Evolutionary conservation across 306 rosid species (phyloP).

Genomic region (Adenanthera pavonina): DNA sequence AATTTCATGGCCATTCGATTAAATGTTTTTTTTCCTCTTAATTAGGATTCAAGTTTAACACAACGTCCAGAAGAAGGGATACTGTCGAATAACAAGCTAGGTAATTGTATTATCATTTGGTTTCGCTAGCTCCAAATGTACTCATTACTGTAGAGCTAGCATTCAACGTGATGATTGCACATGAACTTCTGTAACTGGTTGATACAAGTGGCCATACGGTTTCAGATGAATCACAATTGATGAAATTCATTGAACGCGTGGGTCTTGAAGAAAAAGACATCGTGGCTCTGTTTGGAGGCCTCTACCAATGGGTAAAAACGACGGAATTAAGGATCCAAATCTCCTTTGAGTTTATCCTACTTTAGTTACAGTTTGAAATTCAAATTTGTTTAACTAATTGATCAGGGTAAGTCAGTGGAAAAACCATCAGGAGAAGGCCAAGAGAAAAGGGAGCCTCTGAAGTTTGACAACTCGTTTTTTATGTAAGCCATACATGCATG

Average conservation of each 20-base stretch:
- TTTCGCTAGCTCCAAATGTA: not conserved
- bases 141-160: too few relatives aligned
- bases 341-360: not conserved
- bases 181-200: not conserved
- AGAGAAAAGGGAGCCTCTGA: too few relatives aligned
- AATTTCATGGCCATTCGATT: not conserved
- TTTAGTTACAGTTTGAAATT: not conserved
- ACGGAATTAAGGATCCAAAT: not conserved
- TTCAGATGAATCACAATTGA: conserved; percentile 72
- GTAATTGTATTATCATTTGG: conserved; percentile 36
- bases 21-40: conserved; percentile 16
- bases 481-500: conserved; percentile 54
- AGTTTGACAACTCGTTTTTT: conserved; percentile 79
- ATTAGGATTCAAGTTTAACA: conserved; percentile 57
- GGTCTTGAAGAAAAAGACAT: conserved; percentile 73
- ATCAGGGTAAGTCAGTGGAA: conserved; percentile 49
- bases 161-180: not conserved
- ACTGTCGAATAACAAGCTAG: conserved; percentile 32
- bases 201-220: not conserved
- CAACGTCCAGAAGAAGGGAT: conserved; percentile 49
- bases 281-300: conserved; percentile 90
- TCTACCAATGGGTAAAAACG: conserved; percentile 60
- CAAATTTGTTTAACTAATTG: conserved; percentile 3
- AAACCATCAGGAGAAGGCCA: too few relatives aligned
- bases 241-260: conserved; percentile 66